A percentile compares a stretch with the other conserved stretches of the same genome.
These are phyloP conservation scores for Aspergillus nomiae DNA, from an alignment of 2,329 filamentous ascomycete species.

Conservation along the genomic window DNA sequence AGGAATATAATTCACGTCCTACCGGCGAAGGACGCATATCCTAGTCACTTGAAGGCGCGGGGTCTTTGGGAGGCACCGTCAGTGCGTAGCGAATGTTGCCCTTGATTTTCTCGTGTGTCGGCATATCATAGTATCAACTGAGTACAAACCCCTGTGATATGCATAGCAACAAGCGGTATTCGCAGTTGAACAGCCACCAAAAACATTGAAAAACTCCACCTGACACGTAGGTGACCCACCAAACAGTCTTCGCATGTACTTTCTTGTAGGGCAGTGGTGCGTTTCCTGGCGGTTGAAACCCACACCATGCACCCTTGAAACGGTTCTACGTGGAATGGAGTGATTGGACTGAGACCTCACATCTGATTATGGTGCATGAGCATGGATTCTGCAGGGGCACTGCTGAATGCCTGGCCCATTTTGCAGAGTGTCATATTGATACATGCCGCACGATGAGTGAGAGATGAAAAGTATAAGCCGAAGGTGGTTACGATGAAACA, in stretches of 20 bases:
- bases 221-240: slow-evolving; percentile 27
- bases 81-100: neutral
- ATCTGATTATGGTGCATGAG: neutral
- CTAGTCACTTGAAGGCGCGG: neutral
- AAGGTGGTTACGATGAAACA: neutral
- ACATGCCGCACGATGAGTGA: neutral
- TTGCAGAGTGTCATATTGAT: neutral
- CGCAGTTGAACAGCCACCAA: neutral
- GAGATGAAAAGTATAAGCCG: neutral
- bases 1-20: neutral
- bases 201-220: slow-evolving; percentile 7
- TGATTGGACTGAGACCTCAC: neutral
- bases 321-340: slow-evolving; percentile 4
- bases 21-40: neutral
- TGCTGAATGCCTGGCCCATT: neutral
- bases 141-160: neutral
- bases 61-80: neutral
- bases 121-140: too few relatives aligned
- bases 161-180: neutral
- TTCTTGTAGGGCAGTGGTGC: neutral
- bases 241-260: neutral
- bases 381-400: neutral
- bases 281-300: slow-evolving; percentile 5
- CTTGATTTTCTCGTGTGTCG: neutral
- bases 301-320: slow-evolving; percentile 11